Conservation (phyloP, 179 eudicot genomes). For the Actinidia arguta region DNA sequence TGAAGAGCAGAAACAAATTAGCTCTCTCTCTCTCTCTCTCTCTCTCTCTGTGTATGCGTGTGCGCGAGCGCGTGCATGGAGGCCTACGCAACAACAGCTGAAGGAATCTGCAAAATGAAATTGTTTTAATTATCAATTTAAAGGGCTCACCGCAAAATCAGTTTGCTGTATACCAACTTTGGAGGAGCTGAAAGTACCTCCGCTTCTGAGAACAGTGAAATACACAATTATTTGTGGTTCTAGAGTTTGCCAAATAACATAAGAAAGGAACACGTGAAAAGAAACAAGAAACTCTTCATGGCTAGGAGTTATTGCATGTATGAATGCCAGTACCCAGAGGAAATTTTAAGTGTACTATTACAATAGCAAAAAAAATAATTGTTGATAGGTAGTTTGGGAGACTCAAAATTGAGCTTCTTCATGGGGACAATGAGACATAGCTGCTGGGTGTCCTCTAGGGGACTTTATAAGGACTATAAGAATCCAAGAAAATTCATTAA, state of each 20-base stretch:
- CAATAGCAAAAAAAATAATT: too few species aligned
- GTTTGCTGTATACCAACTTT: conserved; percentile 91
- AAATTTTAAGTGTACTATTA: neutral
- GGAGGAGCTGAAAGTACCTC: conserved; percentile 93
- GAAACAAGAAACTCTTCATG: neutral
- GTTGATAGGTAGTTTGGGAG: neutral
- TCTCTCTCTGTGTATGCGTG: neutral
- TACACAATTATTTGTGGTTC: conserved; percentile 10
- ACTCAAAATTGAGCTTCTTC: neutral
- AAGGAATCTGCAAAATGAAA: neutral
- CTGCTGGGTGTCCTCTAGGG: neutral
- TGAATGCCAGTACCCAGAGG: neutral
- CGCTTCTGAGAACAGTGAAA: conserved; percentile 59
- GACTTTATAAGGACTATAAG: neutral
- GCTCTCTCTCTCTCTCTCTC: neutral
- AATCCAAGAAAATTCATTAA: neutral
- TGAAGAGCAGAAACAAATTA: conserved; percentile 1
- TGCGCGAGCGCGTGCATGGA: neutral
- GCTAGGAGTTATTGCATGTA: neutral
- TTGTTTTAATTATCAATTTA: neutral
- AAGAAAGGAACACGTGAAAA: neutral
- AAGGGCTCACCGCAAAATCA: conserved; percentile 70
- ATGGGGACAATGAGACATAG: neutral
- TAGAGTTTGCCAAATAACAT: neutral
- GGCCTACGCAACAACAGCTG: neutral